These are phyloP conservation scores for Colletotrichum chlorophyti DNA, from an alignment of 2,329 filamentous ascomycete species.

Conservation along the genomic window DNA sequence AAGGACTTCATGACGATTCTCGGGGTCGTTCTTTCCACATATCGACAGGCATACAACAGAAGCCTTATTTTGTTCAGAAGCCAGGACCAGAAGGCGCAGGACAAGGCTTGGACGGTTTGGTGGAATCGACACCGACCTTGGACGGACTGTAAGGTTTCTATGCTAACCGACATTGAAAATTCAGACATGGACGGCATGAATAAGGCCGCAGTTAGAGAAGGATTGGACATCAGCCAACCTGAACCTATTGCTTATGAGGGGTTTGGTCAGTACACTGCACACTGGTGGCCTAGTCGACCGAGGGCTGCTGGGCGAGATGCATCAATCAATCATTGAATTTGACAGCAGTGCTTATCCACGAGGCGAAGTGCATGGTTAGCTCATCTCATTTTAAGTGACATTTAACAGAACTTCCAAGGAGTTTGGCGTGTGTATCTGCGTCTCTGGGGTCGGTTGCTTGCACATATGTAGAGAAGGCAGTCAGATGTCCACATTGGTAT, in stretches of 20 bases:
- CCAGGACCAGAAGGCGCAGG: not conserved
- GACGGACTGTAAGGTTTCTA: not conserved
- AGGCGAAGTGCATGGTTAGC: not conserved
- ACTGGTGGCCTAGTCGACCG: not conserved
- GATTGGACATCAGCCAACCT: not conserved
- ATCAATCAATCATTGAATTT: not conserved
- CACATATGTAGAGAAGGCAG: too few species aligned
- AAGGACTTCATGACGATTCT: not conserved
- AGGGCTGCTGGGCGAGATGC: not conserved
- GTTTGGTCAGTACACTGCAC: not conserved
- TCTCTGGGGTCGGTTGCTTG: too few species aligned
- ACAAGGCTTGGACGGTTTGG: not conserved
- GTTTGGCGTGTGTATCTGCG: too few species aligned
- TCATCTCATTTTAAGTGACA: too few species aligned
- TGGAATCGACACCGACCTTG: not conserved
- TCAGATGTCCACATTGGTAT: too few species aligned
- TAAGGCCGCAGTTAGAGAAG: too few species aligned
- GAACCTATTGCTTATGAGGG: not conserved
- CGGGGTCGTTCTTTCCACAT: too few species aligned
- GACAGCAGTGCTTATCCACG: not conserved
- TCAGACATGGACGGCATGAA: not conserved
- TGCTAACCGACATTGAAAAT: not conserved
- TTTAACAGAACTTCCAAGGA: too few species aligned
- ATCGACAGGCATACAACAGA: not conserved
- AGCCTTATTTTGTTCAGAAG: not conserved